Percentiles rank a stretch among this genome's conserved stretches.
phyloP scores from a whole-genome alignment of 768 basidiomycete species.

The Mrakia frigida region DNA sequence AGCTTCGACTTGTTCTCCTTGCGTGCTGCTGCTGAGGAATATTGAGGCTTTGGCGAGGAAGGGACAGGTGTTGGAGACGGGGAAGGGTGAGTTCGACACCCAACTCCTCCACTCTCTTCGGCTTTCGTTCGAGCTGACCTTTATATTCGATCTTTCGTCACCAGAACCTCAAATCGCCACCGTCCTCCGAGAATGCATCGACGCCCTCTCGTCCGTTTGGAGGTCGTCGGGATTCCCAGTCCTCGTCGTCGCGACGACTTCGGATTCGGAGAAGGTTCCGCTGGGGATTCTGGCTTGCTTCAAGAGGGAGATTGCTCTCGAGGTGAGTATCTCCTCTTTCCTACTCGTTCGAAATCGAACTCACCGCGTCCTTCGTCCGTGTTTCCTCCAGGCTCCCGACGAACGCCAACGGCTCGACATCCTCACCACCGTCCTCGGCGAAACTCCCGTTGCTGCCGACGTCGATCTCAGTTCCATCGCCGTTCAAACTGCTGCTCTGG shows the following conservation, averaged over 20 bases:
- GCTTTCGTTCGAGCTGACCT: background rate
- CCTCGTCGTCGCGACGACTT: slow-evolving; percentile 67
- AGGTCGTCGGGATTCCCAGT: slow-evolving; percentile 63
- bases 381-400: slow-evolving; percentile 64
- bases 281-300: slow-evolving; percentile 62
- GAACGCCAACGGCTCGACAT: slow-evolving; percentile 68
- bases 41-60: slow-evolving; percentile 72
- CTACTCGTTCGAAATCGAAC: too few species aligned
- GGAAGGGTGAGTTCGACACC: slow-evolving; percentile 53
- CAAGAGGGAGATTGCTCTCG: slow-evolving; percentile 75
- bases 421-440: slow-evolving; percentile 50
- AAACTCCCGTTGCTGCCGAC: slow-evolving; percentile 59
- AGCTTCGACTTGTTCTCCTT: slow-evolving; percentile 73
- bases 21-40: slow-evolving; percentile 71
- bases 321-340: slow-evolving; percentile 50
- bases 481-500: slow-evolving; percentile 82
- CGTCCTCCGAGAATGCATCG: slow-evolving; percentile 60
- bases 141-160: background rate
- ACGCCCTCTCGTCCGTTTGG: slow-evolving; percentile 56
- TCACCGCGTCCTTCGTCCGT: slow-evolving; percentile 8
- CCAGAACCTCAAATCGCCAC: slow-evolving; percentile 51
- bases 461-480: slow-evolving; percentile 69
- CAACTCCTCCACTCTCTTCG: background rate
- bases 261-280: slow-evolving; percentile 62
- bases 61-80: slow-evolving; percentile 56